Base-by-base conservation (phyloP, 805 yeast genomes). In the Kluyveromyces dobzhanskii region DNA sequence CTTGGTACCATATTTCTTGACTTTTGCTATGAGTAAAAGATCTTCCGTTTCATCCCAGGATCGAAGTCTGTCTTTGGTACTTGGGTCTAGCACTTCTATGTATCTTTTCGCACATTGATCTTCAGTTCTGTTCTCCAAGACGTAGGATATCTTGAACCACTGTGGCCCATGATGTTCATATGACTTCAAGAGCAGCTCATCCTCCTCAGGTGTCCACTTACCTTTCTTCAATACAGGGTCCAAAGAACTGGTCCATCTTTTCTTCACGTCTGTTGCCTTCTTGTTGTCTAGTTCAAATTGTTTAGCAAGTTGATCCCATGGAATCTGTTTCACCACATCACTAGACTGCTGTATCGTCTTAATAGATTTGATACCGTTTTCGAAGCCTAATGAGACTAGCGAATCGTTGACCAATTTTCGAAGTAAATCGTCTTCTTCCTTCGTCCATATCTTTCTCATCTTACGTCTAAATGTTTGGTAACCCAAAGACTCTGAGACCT, bases 31-130 rank as follows among this genome's bases (percentile, higher is more conserved):
- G 38, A 88, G 64, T 42, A 64, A 60, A 29, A 82, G 59, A 56
- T 88, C 97, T 56, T 88, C 96, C 8, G 76, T 84, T 21, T 69
- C 51, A 1, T 76, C 65, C 97, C 97, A 88, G 2, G 81, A 78
- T 48, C 85, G 71, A 32, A 86, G 66, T 40, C 96, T 63, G 47
- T 82, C 86, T 43, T 77, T 76, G 8, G 87, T 82, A 39, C 66
- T 62, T 4, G 97, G 96, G 50, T 85, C 92, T 42, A 88, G 59
- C 2, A 86, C 95, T 53, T 88, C 97, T 12, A 80, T 76, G 56
- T 85, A 88, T 50, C 97, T 66, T 54, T 88, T 88, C 2, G 95
- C 85, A 65, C 97, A 88, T 64, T 88, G 97, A 59, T 87, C 96
- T 53, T 87, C 95, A 0, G 94, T 88, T 54, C 97, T 69, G 4